Base-by-base conservation (phyloP, 352 stramenopile species). In the Phytophthora kernoviae region DNA sequence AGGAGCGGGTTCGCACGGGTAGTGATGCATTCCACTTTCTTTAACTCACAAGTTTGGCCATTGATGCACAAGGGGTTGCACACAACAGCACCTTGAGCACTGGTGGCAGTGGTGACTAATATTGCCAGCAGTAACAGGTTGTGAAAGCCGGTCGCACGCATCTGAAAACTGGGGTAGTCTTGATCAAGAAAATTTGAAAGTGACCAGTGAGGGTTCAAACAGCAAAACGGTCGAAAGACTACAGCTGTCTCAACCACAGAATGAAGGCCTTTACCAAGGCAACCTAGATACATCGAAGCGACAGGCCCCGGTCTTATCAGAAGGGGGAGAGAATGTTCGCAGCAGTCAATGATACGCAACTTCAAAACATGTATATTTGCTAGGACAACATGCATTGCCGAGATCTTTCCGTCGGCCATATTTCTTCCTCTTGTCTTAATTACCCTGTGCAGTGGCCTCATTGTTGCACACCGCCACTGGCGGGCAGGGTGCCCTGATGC, bases 161-260 rank as follows among this genome's bases (percentile, higher is more conserved):
- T 70, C 15, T 56, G 24, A 6, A 30, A 30, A 39, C 36, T 5
- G 17, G 12, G 4, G 11, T 24, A 10, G 39, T 20, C 18, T 22
- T 58, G 39, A n/a, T 12, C 20, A 54, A 18, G 54, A 41, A 40
- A 17, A 55, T 68, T n/a, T 59, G 54, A 54, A 42, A 68, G 10
- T 68, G 60, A 17, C 21, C n/a, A n/a, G n/a, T n/a, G n/a, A n/a
- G n/a, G n/a, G 33, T 56, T n/a, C 45, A 33, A 68, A 68, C 45
- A 64, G 46, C 54, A 65, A 55, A 58, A 68, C 30, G 27, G 36
- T 45, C 20, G 49, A 60, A 50, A 6, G n/a, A 11, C 17, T 41
- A 50, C 27, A 58, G 24, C 3, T 30, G 24, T 30, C 24, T 30
- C 24, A 30, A 30, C 24, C 24, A 30, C 24, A 6, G 24, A 30